These are phyloP conservation scores for Xylaria telfairii DNA, from an alignment of 495 filamentous ascomycete genomes.

Conservation along the genomic window DNA sequence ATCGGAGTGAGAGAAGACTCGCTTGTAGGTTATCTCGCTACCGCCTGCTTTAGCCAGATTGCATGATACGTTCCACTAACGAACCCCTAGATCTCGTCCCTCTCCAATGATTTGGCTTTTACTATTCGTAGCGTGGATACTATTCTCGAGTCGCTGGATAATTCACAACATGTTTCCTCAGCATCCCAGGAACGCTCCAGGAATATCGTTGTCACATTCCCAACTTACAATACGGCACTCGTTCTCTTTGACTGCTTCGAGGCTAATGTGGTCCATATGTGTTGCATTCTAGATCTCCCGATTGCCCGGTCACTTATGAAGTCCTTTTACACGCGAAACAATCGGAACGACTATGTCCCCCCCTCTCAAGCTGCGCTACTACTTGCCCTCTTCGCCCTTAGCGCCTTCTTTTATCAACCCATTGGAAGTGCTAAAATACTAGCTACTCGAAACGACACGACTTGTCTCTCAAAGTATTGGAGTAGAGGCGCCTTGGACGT, in stretches of 20 bases:
- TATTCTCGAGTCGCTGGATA: background rate
- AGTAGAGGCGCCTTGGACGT: slow-evolving; percentile 32
- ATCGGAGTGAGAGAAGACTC: slow-evolving; percentile 10
- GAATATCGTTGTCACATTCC: background rate
- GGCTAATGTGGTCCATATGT: slow-evolving; percentile 6
- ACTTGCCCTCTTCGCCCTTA: slow-evolving; percentile 47
- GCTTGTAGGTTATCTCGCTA: background rate
- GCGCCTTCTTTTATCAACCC: slow-evolving; percentile 43
- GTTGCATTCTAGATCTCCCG: background rate
- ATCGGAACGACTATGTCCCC: slow-evolving; percentile 24
- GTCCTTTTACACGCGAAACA: slow-evolving; percentile 1
- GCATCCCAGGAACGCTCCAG: background rate
- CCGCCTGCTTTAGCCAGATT: background rate
- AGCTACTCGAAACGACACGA: slow-evolving; percentile 22
- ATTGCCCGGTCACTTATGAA: background rate
- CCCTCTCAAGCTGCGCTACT: slow-evolving; percentile 44
- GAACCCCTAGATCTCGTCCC: background rate
- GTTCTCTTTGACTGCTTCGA: slow-evolving; percentile 2
- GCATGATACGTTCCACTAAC: background rate
- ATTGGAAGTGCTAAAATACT: slow-evolving; percentile 8
- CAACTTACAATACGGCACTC: background rate
- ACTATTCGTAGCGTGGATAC: background rate
- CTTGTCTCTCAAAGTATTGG: slow-evolving; percentile 29
- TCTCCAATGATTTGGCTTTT: background rate
- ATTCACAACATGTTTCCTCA: background rate